Evolutionary conservation across 352 stramenopile species (phyloP), one percentile per base, ranked within the genome.

Genomic region (Stephanocyclus meneghinianus): DNA sequence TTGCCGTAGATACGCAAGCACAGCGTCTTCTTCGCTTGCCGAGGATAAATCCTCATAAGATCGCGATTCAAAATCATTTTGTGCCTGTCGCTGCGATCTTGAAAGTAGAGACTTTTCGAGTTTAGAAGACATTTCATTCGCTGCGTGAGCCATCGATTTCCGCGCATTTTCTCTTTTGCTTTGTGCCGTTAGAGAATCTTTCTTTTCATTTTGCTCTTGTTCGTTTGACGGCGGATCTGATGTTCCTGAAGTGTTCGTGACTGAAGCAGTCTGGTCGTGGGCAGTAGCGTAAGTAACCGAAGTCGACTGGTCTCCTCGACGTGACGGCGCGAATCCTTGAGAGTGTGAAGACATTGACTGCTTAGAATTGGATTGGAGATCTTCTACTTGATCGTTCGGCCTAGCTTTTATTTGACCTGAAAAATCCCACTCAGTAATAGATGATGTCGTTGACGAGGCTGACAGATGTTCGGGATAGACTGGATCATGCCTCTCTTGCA

Each of bases 351-450:
- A 44, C 10, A 44, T 13, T 16, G 53, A 62, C 5, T 10, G 6
- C 21, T 0, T 62, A 0, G 5, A 44, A 44, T 44, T 42, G 37
- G 9, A 26, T 42, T 9, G 42, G 29, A 59, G 15, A 32, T 2
- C 50, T 40, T 40, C 35, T 4, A 40, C 35, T 40, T 40, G 35
- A 59, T 59, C 18, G 15, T 26, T 37, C 0, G n/a, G 4, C 3
- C 18, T 30, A 11, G 16, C 50, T 44, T 44, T 63, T 29, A 44
- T 63, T 57, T 50, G 48, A 40, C 32, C 44, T 9, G 71, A 73
- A 51, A 73, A 78, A 26, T 78, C 71, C 71, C 71, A 78, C 44
- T 78, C 71, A 44, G 71, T 73, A 29, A 78, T 78, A 18, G 55
- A 67, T 45, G 67, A 74, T 37, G 61, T 51, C 68, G 59, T 57